Conservation (phyloP, 805 yeast species). For the Lachancea meyersii region DNA sequence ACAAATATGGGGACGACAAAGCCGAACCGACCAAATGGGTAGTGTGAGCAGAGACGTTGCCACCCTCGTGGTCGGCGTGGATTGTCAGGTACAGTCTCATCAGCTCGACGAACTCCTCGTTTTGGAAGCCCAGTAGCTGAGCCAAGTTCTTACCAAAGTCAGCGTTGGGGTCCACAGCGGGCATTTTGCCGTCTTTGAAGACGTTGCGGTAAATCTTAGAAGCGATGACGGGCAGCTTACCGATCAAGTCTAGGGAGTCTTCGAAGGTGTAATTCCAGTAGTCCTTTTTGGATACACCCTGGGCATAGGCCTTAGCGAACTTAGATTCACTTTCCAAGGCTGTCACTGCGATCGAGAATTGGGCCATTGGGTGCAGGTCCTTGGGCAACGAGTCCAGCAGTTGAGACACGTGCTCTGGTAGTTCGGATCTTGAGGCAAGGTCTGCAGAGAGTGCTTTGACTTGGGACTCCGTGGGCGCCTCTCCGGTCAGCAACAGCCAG, state of each 20-base stretch:
- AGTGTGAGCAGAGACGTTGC: slow-evolving; percentile 76
- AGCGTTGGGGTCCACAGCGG: slow-evolving; percentile 42
- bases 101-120: slow-evolving; percentile 67
- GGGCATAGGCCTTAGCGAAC: slow-evolving; percentile 79
- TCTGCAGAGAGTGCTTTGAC: slow-evolving; percentile 66
- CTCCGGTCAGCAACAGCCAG: slow-evolving; percentile 80
- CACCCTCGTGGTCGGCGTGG: slow-evolving; percentile 88
- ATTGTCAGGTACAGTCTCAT: slow-evolving; percentile 76
- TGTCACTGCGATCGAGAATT: slow-evolving; percentile 74
- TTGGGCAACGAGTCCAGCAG: slow-evolving; percentile 69
- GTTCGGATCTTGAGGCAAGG: slow-evolving; percentile 68
- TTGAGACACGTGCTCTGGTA: slow-evolving; percentile 73
- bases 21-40: slow-evolving; percentile 82
- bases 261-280: slow-evolving; percentile 82
- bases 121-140: slow-evolving; percentile 49
- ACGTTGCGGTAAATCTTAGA: slow-evolving; percentile 80
- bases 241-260: slow-evolving; percentile 72
- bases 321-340: slow-evolving; percentile 79
- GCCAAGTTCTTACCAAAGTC: slow-evolving; percentile 69
- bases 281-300: slow-evolving; percentile 74
- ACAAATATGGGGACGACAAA: slow-evolving; percentile 65
- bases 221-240: slow-evolving; percentile 76
- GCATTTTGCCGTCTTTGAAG: slow-evolving; percentile 71
- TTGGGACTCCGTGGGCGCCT: slow-evolving; percentile 69
- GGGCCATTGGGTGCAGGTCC: slow-evolving; percentile 84